These are phyloP conservation scores for Neoboletus magnificus DNA, from an alignment of 768 basidiomycete species.

Conservation along the genomic window DNA sequence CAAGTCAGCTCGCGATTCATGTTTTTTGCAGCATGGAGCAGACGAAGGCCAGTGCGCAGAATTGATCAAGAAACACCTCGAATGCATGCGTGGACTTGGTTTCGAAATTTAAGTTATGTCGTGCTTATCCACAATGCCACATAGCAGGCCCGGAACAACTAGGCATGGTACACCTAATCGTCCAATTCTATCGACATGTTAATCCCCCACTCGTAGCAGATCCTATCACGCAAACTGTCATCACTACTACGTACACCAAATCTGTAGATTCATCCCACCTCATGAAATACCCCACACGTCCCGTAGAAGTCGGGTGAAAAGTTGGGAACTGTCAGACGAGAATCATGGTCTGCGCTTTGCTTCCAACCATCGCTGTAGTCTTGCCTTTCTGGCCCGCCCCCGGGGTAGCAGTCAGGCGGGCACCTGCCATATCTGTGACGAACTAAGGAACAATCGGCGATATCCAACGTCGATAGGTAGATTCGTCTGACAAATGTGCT, in stretches of 20 bases:
- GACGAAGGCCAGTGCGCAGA: slow-evolving; percentile 79
- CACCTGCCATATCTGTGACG: neutral
- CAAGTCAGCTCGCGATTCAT: slow-evolving; percentile 89
- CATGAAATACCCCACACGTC: neutral
- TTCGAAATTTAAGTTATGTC: slow-evolving; percentile 63
- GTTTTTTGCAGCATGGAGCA: slow-evolving; percentile 72
- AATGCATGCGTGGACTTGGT: slow-evolving; percentile 88
- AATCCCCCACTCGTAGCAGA: neutral
- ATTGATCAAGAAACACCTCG: slow-evolving; percentile 73
- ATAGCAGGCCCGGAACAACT: neutral
- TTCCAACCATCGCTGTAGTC: neutral
- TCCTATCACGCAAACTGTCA: neutral
- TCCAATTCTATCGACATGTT: neutral
- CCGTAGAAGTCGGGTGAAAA: neutral
- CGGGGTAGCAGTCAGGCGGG: neutral
- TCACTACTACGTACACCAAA: neutral
- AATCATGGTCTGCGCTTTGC: neutral
- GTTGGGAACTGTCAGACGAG: neutral
- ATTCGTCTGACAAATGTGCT: neutral
- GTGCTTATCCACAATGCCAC: neutral
- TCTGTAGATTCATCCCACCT: slow-evolving; percentile 10
- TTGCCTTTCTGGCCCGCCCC: neutral
- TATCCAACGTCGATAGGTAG: neutral
- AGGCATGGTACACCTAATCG: neutral
- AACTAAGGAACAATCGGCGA: neutral